Evolutionary conservation across 441 rosid genomes (phyloP).

Genomic region (Codiaeum variegatum): DNA sequence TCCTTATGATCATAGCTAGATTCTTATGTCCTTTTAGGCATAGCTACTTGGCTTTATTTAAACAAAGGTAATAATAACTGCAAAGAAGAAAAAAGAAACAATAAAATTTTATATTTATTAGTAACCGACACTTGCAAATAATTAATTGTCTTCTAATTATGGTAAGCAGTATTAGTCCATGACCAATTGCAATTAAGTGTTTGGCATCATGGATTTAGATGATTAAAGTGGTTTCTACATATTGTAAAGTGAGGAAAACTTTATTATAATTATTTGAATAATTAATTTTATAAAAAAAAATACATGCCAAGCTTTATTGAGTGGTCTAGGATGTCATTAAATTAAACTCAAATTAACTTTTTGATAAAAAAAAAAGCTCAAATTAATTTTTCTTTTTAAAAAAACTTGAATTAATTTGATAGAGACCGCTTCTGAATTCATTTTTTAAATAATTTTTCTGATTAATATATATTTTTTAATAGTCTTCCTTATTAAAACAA

Average conservation of each 20-base stretch:
- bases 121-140: not conserved
- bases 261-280: not conserved
- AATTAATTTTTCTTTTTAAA: too few relatives aligned
- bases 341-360: too few relatives aligned
- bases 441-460: too few relatives aligned
- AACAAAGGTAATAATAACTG: not conserved
- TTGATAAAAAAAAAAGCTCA: too few relatives aligned
- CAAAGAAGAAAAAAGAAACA: not conserved
- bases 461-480: too few relatives aligned
- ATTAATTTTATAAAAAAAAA: not conserved
- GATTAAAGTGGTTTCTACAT: not conserved
- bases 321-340: too few relatives aligned
- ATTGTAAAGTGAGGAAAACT: not conserved
- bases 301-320: not conserved
- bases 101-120: not conserved
- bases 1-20: not conserved
- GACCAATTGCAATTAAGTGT: not conserved
- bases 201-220: not conserved
- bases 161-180: not conserved
- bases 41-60: not conserved
- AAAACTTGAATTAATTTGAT: too few relatives aligned
- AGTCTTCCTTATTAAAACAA: too few relatives aligned
- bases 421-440: too few relatives aligned
- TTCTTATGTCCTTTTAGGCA: not conserved
- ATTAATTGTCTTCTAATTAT: not conserved